Evolutionary conservation across 1,139 yeast species (phyloP), one percentile per base, ranked within the genome.

Genomic region (Debaryomyces psychrophilus): DNA sequence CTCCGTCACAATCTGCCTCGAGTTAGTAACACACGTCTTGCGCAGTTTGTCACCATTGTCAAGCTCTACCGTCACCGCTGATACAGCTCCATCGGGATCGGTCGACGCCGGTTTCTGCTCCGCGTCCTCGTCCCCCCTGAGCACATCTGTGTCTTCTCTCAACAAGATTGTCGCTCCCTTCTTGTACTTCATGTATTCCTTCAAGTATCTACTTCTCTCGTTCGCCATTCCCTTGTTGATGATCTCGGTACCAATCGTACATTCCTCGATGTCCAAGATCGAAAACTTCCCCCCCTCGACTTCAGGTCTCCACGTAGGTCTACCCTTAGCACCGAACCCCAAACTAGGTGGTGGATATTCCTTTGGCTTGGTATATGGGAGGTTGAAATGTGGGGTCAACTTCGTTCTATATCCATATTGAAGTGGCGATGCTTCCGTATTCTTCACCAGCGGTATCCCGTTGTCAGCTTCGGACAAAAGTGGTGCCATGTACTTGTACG

Each of bases 371-470:
- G 71, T 73, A 53, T 79, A 73, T n/a, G 96, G 95, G 36, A 90
- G 71, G 60, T 90, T 93, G 67, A 92, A 93, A 70, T 93, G 99
- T 4, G 99, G 99, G 0, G 99, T 93, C 44, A 93, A 76, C 61
- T 93, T 93, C 0, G 99, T 93, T 62, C 99, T 75, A 67, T 93
- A 93, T 38, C 76, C 75, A 61, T 79, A 88, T 55, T 84, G 77
- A 50, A 82, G 68, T 3, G 99, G 99, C 3, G 96, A 87, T 4
- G 87, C 82, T 39, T 88, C 83, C 0, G 98, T 92, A 2, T 72
- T 67, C 8, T 76, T 76, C 27, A 93, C 72, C 8, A 60, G 70
- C 0, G 97, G 97, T 22, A 87, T 62, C 39, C 71, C 60, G 1
- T 46, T 47, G 0, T 64, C 63, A 8, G 67, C 61, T 1, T 65